A percentile compares a stretch with the other conserved stretches of the same genome.
Evolutionary conservation across 345 rosid species (phyloP).

Genomic region (Cardamine chenopodiifolia): DNA sequence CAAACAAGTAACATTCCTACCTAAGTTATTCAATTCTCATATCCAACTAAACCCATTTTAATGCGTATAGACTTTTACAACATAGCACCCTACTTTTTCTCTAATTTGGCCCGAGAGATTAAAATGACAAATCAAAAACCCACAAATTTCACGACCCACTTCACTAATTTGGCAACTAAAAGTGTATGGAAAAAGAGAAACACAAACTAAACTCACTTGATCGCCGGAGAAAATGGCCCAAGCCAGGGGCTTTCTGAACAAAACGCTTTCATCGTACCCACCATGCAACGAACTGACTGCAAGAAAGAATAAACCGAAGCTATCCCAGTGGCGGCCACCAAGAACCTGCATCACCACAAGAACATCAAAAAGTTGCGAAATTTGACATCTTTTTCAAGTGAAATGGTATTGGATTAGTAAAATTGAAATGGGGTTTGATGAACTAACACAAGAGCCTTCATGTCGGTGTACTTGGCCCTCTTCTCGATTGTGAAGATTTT

Average conservation of each 20-base stretch:
- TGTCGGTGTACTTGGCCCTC: conserved; percentile 79
- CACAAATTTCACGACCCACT: conserved; percentile 9
- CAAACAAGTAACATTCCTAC: conserved; percentile 21
- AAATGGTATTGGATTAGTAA: background rate
- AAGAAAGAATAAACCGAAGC: conserved; percentile 71
- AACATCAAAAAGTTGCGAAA: background rate
- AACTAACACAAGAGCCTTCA: conserved; percentile 87
- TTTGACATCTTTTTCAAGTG: background rate
- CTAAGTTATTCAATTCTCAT: conserved; percentile 18
- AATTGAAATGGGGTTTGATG: conserved; percentile 2
- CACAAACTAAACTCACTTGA: conserved; percentile 55
- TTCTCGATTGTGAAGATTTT: conserved; percentile 72
- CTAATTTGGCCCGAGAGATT: conserved; percentile 6
- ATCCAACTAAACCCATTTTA: conserved; percentile 29
- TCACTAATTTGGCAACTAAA: conserved; percentile 15
- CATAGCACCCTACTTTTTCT: conserved; percentile 23
- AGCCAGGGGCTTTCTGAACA: conserved; percentile 75
- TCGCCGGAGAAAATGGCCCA: conserved; percentile 89
- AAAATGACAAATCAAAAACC: conserved; percentile 7
- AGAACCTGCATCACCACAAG: conserved; percentile 53
- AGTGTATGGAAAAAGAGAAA: conserved; percentile 6
- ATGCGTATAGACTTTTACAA: conserved; percentile 27
- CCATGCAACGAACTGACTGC: conserved; percentile 76
- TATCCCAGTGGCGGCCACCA: conserved; percentile 76
- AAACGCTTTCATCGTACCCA: conserved; percentile 58